Conservation (phyloP, 140 eudicot species). For the Senecio squalidus region DNA sequence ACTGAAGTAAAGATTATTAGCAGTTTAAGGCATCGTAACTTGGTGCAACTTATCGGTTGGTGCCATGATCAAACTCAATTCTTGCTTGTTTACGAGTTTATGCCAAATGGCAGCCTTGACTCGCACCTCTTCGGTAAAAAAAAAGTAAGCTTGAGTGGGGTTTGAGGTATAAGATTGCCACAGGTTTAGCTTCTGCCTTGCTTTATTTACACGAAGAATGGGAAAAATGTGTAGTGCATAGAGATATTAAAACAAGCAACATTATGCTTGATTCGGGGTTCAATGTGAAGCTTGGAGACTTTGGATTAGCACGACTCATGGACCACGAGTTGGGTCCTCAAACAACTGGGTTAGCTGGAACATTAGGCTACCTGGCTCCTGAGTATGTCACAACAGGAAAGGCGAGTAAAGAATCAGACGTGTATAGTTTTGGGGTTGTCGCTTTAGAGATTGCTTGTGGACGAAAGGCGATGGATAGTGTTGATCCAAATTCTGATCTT, state of each 20-base stretch:
- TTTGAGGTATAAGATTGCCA: constrained; percentile 28
- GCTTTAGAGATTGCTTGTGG: constrained; percentile 43
- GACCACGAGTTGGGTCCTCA: constrained; percentile 38
- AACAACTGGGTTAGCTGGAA: constrained; percentile 43
- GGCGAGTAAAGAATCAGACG: constrained; percentile 45
- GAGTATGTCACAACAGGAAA: constrained; percentile 36
- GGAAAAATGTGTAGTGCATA: constrained; percentile 46
- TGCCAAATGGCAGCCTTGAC: constrained; percentile 50
- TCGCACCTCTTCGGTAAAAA: constrained; percentile 28
- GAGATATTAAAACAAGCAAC: constrained; percentile 54
- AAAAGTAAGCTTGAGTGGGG: constrained; percentile 28
- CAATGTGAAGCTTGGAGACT: constrained; percentile 47
- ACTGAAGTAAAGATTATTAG: constrained; percentile 32
- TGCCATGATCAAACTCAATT: constrained; percentile 36
- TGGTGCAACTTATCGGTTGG: constrained; percentile 49
- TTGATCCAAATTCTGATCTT: constrained; percentile 2
- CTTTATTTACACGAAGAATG: constrained; percentile 51
- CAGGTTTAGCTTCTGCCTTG: constrained; percentile 50
- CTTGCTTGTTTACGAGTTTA: constrained; percentile 44
- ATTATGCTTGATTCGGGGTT: constrained; percentile 50
- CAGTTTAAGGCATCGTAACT: constrained; percentile 34
- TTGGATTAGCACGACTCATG: constrained; percentile 44
- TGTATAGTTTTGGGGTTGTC: constrained; percentile 50
- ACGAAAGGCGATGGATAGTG: constrained; percentile 15
- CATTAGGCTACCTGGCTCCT: constrained; percentile 47